A percentile compares a stretch with the other conserved stretches of the same genome.
phyloP scores from a whole-genome alignment of 129 eudicot genomes.

The Flaveria brownii region DNA sequence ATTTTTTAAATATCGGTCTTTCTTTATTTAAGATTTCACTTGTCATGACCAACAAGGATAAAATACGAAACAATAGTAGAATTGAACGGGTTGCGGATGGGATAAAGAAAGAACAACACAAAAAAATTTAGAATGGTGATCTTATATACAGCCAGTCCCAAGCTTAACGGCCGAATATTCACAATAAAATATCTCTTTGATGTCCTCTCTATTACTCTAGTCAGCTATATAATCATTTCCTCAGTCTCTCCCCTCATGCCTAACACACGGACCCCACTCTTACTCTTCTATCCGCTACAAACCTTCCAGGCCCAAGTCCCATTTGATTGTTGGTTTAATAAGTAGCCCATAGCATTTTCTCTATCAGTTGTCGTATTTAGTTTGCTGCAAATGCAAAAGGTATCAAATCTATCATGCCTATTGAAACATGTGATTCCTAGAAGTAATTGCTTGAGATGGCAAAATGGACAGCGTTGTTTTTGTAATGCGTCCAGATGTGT shows the following conservation, averaged over 20 bases:
- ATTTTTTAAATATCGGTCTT: not conserved
- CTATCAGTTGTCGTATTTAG: not conserved
- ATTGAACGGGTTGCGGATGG: not conserved
- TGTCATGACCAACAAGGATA: not conserved
- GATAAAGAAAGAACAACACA: not conserved
- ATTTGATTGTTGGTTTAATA: not conserved
- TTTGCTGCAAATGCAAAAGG: conserved; percentile 9
- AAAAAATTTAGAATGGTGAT: not conserved
- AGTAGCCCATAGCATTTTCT: not conserved
- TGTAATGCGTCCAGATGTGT: not conserved
- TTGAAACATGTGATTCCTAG: not conserved
- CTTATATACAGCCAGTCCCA: not conserved
- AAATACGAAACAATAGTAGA: not conserved
- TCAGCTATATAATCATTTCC: not conserved
- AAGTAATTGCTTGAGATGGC: conserved; percentile 12
- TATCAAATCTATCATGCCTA: not conserved
- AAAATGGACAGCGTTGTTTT: not conserved
- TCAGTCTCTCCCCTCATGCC: not conserved
- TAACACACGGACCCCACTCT: not conserved
- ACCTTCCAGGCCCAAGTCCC: not conserved
- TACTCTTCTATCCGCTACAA: not conserved
- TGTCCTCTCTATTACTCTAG: not conserved
- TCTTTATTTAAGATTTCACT: conserved; percentile 16
- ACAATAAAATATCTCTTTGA: not conserved
- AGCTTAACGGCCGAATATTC: not conserved